These are phyloP conservation scores for Staphylotrichum longicolle DNA, from an alignment of 495 filamentous ascomycete genomes.

Conservation along the genomic window DNA sequence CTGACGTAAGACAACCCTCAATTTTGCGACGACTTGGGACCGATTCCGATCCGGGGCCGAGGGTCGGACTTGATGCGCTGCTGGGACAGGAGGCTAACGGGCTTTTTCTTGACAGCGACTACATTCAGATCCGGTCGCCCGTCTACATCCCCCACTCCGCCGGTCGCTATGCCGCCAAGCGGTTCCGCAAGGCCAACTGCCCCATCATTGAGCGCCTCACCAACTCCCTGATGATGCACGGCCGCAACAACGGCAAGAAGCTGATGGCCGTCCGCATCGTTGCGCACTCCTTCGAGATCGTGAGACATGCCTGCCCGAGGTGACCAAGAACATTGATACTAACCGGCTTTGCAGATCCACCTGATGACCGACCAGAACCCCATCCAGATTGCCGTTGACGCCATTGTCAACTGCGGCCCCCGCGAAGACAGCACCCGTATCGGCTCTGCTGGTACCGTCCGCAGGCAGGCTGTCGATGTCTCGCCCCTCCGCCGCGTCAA, in stretches of 20 bases:
- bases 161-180: constrained; percentile 97
- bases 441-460: constrained; percentile 97
- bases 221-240: constrained; percentile 99
- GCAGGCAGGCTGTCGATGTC: constrained; percentile 99
- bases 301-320: constrained; percentile 47
- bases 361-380: constrained; percentile 99
- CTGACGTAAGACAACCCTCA: constrained; percentile 76
- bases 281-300: constrained; percentile 98
- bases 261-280: constrained; percentile 99
- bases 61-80: constrained; percentile 8
- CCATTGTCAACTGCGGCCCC: constrained; percentile 99
- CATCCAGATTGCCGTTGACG: constrained; percentile 98
- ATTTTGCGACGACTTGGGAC: constrained; percentile 1
- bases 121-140: constrained; percentile 97
- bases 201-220: constrained; percentile 99
- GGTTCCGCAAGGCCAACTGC: constrained; percentile 99
- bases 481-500: constrained; percentile 99
- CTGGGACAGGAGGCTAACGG: constrained; percentile 46
- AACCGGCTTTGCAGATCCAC: constrained; percentile 68
- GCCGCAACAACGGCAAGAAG: constrained; percentile 99
- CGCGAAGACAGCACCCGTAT: constrained; percentile 99
- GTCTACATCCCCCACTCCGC: constrained; percentile 99
- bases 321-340: background rate
- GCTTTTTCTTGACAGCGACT: constrained; percentile 67
- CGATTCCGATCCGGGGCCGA: constrained; percentile 8